A percentile compares a stretch with the other conserved stretches of the same genome.
These are phyloP conservation scores for Alternaria alternata DNA, from an alignment of 2,329 filamentous ascomycete species.

Conservation along the genomic window DNA sequence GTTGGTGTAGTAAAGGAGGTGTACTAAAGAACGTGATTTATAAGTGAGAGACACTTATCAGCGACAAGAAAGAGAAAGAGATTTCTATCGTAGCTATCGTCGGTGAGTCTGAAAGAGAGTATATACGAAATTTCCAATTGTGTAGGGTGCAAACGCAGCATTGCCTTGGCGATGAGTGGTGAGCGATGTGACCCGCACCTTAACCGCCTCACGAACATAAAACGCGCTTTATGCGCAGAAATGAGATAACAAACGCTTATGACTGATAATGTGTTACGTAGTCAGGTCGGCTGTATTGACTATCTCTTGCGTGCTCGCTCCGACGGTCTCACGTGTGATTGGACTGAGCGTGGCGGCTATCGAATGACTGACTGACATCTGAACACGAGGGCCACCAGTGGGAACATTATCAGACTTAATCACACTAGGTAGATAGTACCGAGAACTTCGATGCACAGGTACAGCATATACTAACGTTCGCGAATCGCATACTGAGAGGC, in stretches of 20 bases:
- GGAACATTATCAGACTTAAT: too few relatives aligned
- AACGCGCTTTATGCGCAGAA: not conserved
- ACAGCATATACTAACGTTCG: not conserved
- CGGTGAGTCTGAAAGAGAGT: too few relatives aligned
- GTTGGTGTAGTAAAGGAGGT: not conserved
- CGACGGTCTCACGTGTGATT: not conserved
- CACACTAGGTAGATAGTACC: not conserved
- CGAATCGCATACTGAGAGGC: not conserved
- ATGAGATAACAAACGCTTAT: not conserved
- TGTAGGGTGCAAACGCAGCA: not conserved
- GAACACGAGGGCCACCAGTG: not conserved
- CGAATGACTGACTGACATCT: not conserved
- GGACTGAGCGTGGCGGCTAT: not conserved
- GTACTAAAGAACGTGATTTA: too few relatives aligned
- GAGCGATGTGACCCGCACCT: not conserved
- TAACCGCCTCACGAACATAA: not conserved
- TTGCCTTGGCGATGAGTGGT: not conserved
- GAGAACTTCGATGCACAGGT: not conserved
- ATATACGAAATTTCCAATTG: too few relatives aligned
- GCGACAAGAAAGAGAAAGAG: too few relatives aligned
- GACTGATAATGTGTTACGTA: not conserved
- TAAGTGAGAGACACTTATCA: not conserved
- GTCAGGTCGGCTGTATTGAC: not conserved
- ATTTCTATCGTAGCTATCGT: too few relatives aligned
- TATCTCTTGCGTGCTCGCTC: not conserved